Evolutionary conservation across 805 yeast genomes (phyloP), one percentile per base, ranked within the genome.

Genomic region (Teunomyces lycoperdinae): DNA sequence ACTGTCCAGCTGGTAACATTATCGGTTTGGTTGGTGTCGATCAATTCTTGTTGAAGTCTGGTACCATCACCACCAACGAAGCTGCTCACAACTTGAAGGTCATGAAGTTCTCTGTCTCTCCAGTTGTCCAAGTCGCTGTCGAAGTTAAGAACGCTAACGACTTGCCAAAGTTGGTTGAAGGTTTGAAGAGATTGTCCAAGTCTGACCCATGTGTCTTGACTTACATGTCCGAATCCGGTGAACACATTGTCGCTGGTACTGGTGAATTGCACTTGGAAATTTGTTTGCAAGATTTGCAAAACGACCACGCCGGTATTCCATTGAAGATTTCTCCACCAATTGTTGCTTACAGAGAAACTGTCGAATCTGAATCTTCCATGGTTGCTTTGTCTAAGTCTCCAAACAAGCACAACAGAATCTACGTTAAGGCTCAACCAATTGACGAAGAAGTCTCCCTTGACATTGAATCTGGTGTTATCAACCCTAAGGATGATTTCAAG

Each of bases 1-100:
- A 92, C 82, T 88, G 96, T 81, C 98, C 99, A 75, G 97, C 98
- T 67, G 99, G 99, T 89, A 92, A 92, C 96, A 92, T 92, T 86
- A 84, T 91, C 73, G 99, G 98, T 90, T 82, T 92, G 76, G 98
- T 92, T 69, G 99, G 99, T 91, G 88, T 92, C 68, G 99, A 92
- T 81, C 99, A 92, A 85, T 92, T 91, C 89, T 87, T 92, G 81
- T 88, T 92, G 79, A 92, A 92, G 83, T 88, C 96, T 70, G 99
- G 98, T 90, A 92, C 99, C 69, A 80, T 92, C 71, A 94, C 99
- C 81, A 92, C 97, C 75, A 79, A 78, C 72, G 98, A 94, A 76
- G 77, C 89, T 66, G 87, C 99, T 64, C 97, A 94, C 94, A 92
- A 92, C 94, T 81, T 92, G 90, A 91, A 89, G 89, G 98, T 92